phyloP scores from a whole-genome alignment of 345 rosid species.

The Microcos paniculata region DNA sequence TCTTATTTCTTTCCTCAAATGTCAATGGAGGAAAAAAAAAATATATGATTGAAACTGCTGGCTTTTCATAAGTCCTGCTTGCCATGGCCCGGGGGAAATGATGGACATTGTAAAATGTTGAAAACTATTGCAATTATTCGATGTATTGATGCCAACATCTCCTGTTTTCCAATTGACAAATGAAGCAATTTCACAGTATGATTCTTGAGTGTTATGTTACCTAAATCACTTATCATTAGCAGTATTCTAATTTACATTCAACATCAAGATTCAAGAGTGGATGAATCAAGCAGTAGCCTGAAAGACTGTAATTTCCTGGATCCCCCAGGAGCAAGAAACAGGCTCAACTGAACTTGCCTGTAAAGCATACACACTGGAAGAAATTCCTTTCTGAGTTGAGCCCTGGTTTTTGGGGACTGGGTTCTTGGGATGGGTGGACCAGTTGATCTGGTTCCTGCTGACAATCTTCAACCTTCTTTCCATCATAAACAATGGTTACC shows the following conservation, averaged over 20 bases:
- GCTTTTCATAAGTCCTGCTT: too few species aligned
- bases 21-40: background rate
- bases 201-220: background rate
- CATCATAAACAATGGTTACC: conserved; percentile 42
- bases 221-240: background rate
- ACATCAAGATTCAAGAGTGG: background rate
- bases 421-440: conserved; percentile 6
- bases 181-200: background rate
- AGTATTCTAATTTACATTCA: background rate
- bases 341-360: conserved; percentile 33
- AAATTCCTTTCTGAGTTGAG: conserved; percentile 23
- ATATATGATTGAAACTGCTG: too few species aligned
- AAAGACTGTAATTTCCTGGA: background rate
- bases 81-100: too few species aligned
- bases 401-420: conserved; percentile 4
- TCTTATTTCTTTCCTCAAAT: background rate
- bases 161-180: background rate
- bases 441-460: conserved; percentile 6
- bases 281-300: background rate
- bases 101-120: too few species aligned
- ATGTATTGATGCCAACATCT: background rate
- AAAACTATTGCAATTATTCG: background rate
- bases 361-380: conserved; percentile 41
- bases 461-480: conserved; percentile 30
- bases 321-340: too few species aligned